phyloP scores from a whole-genome alignment of 768 basidiomycete genomes.

The Brasilioporus rufonigricans region DNA sequence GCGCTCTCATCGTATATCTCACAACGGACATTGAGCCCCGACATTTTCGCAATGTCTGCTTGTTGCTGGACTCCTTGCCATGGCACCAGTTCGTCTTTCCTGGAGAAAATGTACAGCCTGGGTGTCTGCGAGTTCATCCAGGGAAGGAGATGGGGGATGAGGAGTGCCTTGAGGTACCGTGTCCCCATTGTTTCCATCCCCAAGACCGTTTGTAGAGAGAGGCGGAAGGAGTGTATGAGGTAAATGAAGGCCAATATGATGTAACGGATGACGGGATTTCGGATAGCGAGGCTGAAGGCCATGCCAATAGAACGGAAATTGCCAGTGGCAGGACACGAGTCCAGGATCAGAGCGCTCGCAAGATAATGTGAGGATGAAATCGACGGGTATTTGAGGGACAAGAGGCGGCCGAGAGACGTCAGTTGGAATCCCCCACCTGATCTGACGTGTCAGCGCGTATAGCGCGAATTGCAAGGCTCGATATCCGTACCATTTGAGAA shows the following conservation, averaged over 20 bases:
- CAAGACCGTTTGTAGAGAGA: slow-evolving; percentile 10
- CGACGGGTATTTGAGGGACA: slow-evolving; percentile 18
- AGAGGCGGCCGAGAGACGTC: slow-evolving; percentile 12
- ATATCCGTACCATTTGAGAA: slow-evolving; percentile 28
- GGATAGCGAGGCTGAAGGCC: slow-evolving; percentile 23
- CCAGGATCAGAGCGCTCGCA: slow-evolving; percentile 19
- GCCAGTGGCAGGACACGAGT: slow-evolving; percentile 20
- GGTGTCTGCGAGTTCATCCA: slow-evolving; percentile 33
- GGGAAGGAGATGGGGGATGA: slow-evolving; percentile 27
- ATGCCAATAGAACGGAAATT: slow-evolving; percentile 13
- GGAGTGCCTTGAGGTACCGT: slow-evolving; percentile 10
- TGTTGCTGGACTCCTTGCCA: slow-evolving; percentile 28
- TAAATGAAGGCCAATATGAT: slow-evolving; percentile 14
- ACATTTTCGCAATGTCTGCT: slow-evolving; percentile 17
- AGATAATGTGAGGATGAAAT: not conserved
- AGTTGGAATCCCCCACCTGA: slow-evolving; percentile 26
- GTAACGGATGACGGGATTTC: slow-evolving; percentile 17
- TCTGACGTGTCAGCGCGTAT: not conserved
- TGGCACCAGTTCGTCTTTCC: slow-evolving; percentile 30
- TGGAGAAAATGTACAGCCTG: slow-evolving; percentile 37
- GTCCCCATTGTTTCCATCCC: slow-evolving; percentile 12
- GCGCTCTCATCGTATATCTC: slow-evolving; percentile 34
- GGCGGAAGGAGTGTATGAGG: slow-evolving; percentile 8
- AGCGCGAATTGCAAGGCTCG: not conserved
- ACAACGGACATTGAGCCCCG: slow-evolving; percentile 24